These are phyloP conservation scores for Pyrenophora tritici-repentis DNA, from an alignment of 2,329 filamentous ascomycete species.

Conservation along the genomic window DNA sequence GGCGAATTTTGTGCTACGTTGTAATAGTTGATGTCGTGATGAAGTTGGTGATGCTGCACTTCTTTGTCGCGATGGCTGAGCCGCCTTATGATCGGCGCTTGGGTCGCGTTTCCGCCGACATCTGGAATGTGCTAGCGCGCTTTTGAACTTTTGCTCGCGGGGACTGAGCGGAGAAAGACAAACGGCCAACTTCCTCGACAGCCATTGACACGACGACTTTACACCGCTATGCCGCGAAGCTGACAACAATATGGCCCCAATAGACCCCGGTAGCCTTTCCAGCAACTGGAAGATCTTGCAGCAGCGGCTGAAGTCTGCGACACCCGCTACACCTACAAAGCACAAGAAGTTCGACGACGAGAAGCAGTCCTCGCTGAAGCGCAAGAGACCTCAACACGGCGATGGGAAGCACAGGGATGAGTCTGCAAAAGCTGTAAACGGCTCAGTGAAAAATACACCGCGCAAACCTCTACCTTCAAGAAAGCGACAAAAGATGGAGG, in stretches of 20 bases:
- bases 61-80: constrained; percentile 26
- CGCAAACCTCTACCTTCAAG: constrained; percentile 28
- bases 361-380: constrained; percentile 37
- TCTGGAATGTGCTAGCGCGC: constrained; percentile 22
- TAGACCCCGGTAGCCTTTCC: constrained; percentile 51
- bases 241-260: constrained; percentile 45
- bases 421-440: constrained; percentile 40
- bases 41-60: constrained; percentile 25
- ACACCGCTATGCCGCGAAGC: constrained; percentile 35
- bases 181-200: constrained; percentile 20
- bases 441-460: constrained; percentile 28
- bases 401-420: constrained; percentile 25
- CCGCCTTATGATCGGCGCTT: constrained; percentile 20
- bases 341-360: constrained; percentile 32
- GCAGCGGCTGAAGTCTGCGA: constrained; percentile 55
- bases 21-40: constrained; percentile 40
- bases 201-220: constrained; percentile 14
- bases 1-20: constrained; percentile 29
- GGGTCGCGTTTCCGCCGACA: constrained; percentile 13
- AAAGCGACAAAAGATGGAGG: constrained; percentile 48
- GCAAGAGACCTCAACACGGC: constrained; percentile 35
- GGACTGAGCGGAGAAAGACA: constrained; percentile 11
- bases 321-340: constrained; percentile 35
- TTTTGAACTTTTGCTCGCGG: constrained; percentile 28
- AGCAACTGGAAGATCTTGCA: constrained; percentile 81